Evolutionary conservation across 1,139 yeast genomes (phyloP), one percentile per base, ranked within the genome.

Genomic region (Yamadazyma aaseri): DNA sequence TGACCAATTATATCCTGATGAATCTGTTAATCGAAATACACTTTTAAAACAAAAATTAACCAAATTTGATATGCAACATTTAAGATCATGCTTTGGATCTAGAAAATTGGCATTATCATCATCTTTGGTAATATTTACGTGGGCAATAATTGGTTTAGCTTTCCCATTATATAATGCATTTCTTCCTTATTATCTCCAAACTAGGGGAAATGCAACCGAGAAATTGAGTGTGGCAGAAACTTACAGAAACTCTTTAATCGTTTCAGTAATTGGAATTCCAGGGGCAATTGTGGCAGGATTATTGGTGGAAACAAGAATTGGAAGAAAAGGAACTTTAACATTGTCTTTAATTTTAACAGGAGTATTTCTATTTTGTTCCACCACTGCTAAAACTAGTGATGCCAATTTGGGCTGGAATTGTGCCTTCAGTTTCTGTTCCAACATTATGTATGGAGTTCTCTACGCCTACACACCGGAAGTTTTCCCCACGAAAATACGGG

Each of bases 381-480:
- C 73, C 10, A 67, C 73, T 4, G 70, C 74, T 10, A 65, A 55
- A 32, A 53, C 64, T 6, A 47, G 66, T 26, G 56, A 65, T 41
- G 62, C 67, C 13, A 52, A 61, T 40, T 53, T 68, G 45, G 73
- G 64, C n/a, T 67, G 71, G 71, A 67, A 63, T 41, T 68, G 73
- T 42, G 60, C 58, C 16, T 67, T 68, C 46, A 61, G 64, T 35
- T 64, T 67, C 39, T 53, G 55, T 28, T 65, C 72, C 18, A 66
- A 60, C 40, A 63, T 66, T 30, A 64, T 67, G 68, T 68, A 65
- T 45, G 73, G 72, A 0, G 73, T 66, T 5, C 50, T 68, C 25
- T 68, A 68, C 40, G 72, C 73, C 9, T 67, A 67, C 44, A 68
- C 73, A 0, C 73, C 73, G 0, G 74, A 68, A 40, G 59, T 66